Base-by-base conservation (phyloP, 768 basidiomycete genomes). In the Panaeolus papilionaceus region DNA sequence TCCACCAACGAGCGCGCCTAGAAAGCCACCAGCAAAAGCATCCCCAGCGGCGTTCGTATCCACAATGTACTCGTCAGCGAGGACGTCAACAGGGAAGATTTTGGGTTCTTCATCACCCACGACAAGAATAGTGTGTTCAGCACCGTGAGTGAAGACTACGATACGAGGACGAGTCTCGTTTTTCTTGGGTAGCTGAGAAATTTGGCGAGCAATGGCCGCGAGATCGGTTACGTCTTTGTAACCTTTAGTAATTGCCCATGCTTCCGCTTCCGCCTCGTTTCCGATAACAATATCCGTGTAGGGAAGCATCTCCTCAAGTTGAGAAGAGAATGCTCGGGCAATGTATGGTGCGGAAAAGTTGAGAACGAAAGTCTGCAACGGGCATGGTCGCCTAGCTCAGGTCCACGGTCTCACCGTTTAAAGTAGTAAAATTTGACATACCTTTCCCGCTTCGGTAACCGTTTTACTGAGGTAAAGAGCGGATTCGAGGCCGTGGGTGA, bases 41-140 rank as follows among this genome's bases (percentile, higher is more conserved):
- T 99, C 97, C 47, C 98, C 98, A 26, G 98, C 98, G 63, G 94
- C 98, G 79, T 99, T 99, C 61, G 98, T 99, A 77, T 99, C 98
- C 67, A 98, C 91, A 71, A 98, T 96, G 78, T 90, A 73, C 45
- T 82, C 84, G 64, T 85, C 83, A 58, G 75, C 72, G 67, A 97
- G 81, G 44, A 84, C 80, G 63, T 81, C 75, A 62, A 97, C 94
- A 3, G 81, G 66, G 78, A 83, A 91, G 16, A 81, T 73, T 80
- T 89, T 88, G 42, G 86, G 82, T 62, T 79, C 80, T 12, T 86
- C 82, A 45, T 80, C 81, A 8, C 89, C 84, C 11, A 85, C 83
- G 37, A 95, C 94, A 64, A 95, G 82, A 38, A 94, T 75, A 18
- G 98, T 98, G 61, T 89, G 83, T 47, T 90, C 77, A 2, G 95